Evolutionary conservation across 192 early-diverging fungal species (phyloP).

Genomic region (Entomortierella parvispora): DNA sequence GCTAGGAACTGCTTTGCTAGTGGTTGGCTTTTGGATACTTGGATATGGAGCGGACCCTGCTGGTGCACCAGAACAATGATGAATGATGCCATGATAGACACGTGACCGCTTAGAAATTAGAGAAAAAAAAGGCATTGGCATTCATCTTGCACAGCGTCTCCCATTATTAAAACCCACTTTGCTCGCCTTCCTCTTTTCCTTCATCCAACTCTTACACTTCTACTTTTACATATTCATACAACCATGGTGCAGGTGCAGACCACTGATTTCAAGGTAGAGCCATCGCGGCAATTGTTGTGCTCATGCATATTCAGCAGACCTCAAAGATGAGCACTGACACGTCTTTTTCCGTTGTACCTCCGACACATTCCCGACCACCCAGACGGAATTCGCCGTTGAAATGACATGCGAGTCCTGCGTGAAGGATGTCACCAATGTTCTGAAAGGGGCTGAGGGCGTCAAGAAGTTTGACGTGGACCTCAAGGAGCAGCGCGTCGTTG

Average conservation of each 20-base stretch:
- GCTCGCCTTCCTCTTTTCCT: too few relatives aligned
- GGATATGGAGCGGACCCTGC: slow-evolving; percentile 26
- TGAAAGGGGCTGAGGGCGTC: slow-evolving; percentile 62
- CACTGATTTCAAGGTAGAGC: slow-evolving; percentile 38
- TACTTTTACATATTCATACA: slow-evolving; percentile 6
- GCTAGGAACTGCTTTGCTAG: slow-evolving; percentile 72
- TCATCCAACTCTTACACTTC: not conserved
- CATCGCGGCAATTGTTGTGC: too few relatives aligned
- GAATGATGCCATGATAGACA: too few relatives aligned
- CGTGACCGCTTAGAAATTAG: too few relatives aligned
- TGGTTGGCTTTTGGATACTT: slow-evolving; percentile 45
- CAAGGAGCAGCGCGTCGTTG: slow-evolving; percentile 74
- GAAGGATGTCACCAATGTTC: slow-evolving; percentile 68
- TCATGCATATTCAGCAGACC: too few relatives aligned
- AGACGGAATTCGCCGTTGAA: slow-evolving; percentile 88
- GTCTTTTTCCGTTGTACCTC: too few relatives aligned
- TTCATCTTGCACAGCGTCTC: too few relatives aligned
- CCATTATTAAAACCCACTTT: too few relatives aligned
- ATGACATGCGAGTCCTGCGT: slow-evolving; percentile 88
- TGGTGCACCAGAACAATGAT: too few relatives aligned
- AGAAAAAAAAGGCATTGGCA: too few relatives aligned
- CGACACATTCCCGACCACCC: too few relatives aligned
- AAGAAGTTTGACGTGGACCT: slow-evolving; percentile 74
- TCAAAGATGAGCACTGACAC: not conserved
- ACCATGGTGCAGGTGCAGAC: slow-evolving; percentile 34